Conservation (phyloP, 2,329 filamentous ascomycete species). For the Hansfordia pulvinata region DNA sequence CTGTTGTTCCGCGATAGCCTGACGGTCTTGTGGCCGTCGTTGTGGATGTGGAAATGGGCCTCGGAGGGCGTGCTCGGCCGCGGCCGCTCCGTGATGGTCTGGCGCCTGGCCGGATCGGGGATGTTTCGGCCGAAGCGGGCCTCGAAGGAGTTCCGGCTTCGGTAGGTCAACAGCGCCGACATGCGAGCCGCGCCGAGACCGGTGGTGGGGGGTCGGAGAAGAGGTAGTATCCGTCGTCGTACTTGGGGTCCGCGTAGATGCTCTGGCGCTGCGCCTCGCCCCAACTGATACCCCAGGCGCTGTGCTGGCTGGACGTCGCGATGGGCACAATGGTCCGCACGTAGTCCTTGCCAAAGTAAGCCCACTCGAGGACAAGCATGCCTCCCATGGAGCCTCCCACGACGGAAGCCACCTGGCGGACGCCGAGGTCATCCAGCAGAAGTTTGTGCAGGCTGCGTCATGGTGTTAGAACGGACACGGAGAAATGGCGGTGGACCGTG, state of each 20-base stretch:
- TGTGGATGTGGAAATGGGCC: constrained; percentile 70
- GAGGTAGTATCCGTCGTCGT: constrained; percentile 89
- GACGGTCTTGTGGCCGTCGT: constrained; percentile 61
- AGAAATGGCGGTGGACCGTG: constrained; percentile 1
- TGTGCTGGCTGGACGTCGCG: constrained; percentile 72
- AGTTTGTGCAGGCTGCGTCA: constrained; percentile 63
- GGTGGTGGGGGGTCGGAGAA: constrained; percentile 78
- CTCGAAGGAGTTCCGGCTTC: constrained; percentile 94
- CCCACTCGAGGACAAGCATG: constrained; percentile 86
- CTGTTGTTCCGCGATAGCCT: constrained; percentile 36
- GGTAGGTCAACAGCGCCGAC: constrained; percentile 90
- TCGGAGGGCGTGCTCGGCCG: constrained; percentile 50
- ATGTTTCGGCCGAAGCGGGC: constrained; percentile 87
- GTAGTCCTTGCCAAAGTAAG: constrained; percentile 79
- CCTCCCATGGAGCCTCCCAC: constrained; percentile 78
- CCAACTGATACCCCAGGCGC: constrained; percentile 86
- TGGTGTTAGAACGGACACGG: too few relatives aligned
- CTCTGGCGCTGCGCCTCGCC: constrained; percentile 79
- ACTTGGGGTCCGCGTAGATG: constrained; percentile 97
- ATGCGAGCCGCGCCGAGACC: constrained; percentile 91
- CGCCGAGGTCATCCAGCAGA: constrained; percentile 66
- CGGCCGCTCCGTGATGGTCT: constrained; percentile 63
- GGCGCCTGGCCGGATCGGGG: constrained; percentile 69
- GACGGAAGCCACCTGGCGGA: constrained; percentile 64
- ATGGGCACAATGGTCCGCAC: constrained; percentile 72